These are phyloP conservation scores for Auricularia heimuer DNA, from an alignment of 768 basidiomycete species.

Conservation along the genomic window DNA sequence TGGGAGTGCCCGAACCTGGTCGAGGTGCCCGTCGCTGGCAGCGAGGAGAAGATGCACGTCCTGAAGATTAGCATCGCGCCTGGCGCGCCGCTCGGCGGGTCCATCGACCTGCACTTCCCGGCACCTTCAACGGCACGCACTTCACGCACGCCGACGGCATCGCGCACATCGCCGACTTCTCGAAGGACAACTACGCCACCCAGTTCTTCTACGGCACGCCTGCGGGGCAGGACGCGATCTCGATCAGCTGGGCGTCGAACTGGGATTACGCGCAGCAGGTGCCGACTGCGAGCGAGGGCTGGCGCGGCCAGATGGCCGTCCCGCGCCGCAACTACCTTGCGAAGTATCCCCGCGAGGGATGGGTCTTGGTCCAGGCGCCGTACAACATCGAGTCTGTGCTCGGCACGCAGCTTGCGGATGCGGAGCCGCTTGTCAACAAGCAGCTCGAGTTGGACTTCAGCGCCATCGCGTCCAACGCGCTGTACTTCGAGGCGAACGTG, in stretches of 20 bases:
- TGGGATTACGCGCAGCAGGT: constrained; percentile 17
- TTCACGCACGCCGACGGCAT: constrained; percentile 12
- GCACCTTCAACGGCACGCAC: constrained; percentile 15
- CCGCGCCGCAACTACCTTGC: constrained; percentile 13
- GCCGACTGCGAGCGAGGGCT: constrained; percentile 17
- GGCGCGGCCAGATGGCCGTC: constrained; percentile 15
- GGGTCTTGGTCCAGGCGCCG: no score
- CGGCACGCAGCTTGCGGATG: no score
- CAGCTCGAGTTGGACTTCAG: no score
- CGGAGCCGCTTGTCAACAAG: no score
- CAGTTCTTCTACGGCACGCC: constrained; percentile 14
- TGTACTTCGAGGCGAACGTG: no score
- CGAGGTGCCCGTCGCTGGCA: constrained; percentile 11
- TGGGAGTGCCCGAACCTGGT: constrained; percentile 17
- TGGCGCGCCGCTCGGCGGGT: constrained; percentile 15
- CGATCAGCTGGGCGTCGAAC: constrained; percentile 18
- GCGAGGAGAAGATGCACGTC: constrained; percentile 4
- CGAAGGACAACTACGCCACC: constrained; percentile 20
- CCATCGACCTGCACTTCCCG: constrained; percentile 15
- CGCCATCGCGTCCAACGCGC: no score
- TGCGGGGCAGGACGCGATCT: constrained; percentile 7
- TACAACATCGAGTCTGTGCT: no score
- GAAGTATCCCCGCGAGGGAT: no score
- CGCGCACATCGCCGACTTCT: constrained; percentile 1
- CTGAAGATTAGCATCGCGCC: constrained; percentile 13